Evolutionary conservation across 805 yeast genomes (phyloP).

Genomic region (Candida saitoana): DNA sequence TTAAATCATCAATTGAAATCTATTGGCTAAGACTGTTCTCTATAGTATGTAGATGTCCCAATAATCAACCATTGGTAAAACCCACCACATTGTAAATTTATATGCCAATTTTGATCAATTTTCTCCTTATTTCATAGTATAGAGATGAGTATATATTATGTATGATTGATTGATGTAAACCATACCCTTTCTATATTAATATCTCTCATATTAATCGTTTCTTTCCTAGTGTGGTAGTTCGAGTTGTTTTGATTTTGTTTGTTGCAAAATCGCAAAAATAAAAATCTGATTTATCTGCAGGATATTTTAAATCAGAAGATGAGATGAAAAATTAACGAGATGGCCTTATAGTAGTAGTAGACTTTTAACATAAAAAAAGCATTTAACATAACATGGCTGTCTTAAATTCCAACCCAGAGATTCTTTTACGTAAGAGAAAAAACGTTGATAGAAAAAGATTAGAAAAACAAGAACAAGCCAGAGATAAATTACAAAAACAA

Average conservation of each 20-base stretch:
- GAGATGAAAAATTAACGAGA: constrained; percentile 4
- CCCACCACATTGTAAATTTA: too few species aligned
- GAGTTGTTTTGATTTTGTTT: background rate
- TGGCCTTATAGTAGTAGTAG: background rate
- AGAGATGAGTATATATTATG: too few species aligned
- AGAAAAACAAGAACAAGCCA: constrained; percentile 67
- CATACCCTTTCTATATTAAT: background rate
- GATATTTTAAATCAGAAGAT: background rate
- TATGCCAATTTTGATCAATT: too few species aligned
- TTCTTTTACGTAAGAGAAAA: constrained; percentile 73
- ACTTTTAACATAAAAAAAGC: background rate
- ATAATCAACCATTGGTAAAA: too few species aligned
- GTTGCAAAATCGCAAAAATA: constrained; percentile 3
- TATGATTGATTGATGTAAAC: background rate
- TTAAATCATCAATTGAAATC: too few species aligned
- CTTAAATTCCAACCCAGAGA: constrained; percentile 69
- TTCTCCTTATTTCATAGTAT: too few species aligned
- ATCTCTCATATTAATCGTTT: background rate
- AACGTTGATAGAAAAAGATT: constrained; percentile 69
- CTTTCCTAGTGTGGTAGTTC: too few species aligned
- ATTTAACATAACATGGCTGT: constrained; percentile 31
- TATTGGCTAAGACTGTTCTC: too few species aligned
- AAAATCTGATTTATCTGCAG: constrained; percentile 1
- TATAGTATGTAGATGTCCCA: too few species aligned
- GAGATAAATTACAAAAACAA: constrained; percentile 44